phyloP scores from a whole-genome alignment of 306 rosid species.

The Dalbergia cochinchinensis region DNA sequence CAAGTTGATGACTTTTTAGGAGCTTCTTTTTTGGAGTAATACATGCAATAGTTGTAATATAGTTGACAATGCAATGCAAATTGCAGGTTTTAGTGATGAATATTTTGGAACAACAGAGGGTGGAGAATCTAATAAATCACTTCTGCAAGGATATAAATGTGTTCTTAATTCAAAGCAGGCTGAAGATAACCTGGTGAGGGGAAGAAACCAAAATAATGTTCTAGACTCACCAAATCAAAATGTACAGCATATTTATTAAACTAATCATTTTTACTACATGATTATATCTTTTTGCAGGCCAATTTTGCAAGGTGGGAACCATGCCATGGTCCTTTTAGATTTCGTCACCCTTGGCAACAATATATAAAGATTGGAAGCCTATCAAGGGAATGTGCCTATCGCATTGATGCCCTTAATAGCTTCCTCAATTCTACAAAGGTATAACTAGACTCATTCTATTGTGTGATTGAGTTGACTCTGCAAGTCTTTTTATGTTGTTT shows the following conservation, averaged over 20 bases:
- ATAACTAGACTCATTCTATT: background rate
- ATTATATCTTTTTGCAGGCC: conserved; percentile 38
- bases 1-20: background rate
- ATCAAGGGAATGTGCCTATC: conserved; percentile 59
- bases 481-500: too few species aligned
- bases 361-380: conserved; percentile 61
- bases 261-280: background rate
- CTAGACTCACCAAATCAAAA: background rate
- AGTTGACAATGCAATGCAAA: conserved; percentile 5
- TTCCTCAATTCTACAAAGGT: conserved; percentile 48
- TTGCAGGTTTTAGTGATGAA: conserved; percentile 53
- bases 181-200: conserved; percentile 58
- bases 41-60: background rate
- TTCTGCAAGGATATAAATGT: conserved; percentile 53
- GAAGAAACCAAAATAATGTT: background rate
- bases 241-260: background rate
- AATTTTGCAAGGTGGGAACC: conserved; percentile 75
- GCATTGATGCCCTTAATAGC: conserved; percentile 56
- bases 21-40: background rate
- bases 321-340: conserved; percentile 56
- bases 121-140: conserved; percentile 31
- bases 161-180: conserved; percentile 59
- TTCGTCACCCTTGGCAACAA: conserved; percentile 64
- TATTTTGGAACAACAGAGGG: conserved; percentile 44
- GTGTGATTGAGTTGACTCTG: background rate